Evolutionary conservation across 495 filamentous ascomycete species (phyloP).

Genomic region (Chaetomium cochliodes): DNA sequence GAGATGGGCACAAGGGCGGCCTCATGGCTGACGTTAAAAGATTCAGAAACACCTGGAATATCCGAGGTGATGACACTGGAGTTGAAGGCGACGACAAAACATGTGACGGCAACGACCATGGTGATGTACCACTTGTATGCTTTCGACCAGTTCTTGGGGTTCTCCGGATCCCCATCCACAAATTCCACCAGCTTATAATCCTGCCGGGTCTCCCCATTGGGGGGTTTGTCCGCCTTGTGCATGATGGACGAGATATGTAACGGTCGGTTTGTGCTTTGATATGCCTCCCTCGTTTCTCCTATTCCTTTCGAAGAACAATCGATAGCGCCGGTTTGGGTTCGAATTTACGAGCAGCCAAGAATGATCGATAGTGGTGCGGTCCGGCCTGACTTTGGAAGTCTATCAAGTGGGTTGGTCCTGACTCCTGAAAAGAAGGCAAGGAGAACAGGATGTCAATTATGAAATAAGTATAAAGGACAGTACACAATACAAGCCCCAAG

Average conservation of each 20-base stretch:
- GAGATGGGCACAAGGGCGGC: slow-evolving; percentile 66
- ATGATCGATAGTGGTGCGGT: not conserved
- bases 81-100: slow-evolving; percentile 64
- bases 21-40: slow-evolving; percentile 64
- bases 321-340: not conserved
- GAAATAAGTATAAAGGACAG: not conserved
- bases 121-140: slow-evolving; percentile 65
- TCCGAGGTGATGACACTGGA: slow-evolving; percentile 69
- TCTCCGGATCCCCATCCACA: slow-evolving; percentile 60
- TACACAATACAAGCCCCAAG: not conserved
- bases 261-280: not conserved
- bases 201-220: slow-evolving; percentile 18
- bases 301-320: not conserved
- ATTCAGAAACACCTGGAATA: slow-evolving; percentile 55
- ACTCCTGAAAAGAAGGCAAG: no score
- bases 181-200: slow-evolving; percentile 73
- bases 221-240: slow-evolving; percentile 20
- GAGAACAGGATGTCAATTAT: not conserved
- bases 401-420: no score
- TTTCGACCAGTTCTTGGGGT: slow-evolving; percentile 69
- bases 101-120: slow-evolving; percentile 62
- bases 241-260: not conserved
- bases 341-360: not conserved
- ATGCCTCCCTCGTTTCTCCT: not conserved
- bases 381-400: no score